Base-by-base conservation (phyloP, 163 green algal species). In the Prototheca cutis region DNA sequence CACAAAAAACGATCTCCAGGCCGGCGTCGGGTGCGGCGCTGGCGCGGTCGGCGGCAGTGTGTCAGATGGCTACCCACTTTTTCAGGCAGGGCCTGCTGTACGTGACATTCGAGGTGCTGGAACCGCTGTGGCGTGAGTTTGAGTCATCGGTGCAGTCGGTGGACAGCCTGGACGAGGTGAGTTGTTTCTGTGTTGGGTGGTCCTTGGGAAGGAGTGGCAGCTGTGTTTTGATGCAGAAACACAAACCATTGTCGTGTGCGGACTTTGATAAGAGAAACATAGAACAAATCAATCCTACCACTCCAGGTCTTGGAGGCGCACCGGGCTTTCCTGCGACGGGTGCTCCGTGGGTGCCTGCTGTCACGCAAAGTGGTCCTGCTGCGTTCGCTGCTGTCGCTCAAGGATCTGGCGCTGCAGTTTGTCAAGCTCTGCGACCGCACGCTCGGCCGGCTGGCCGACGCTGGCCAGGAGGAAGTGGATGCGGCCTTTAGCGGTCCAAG, bases 41-140 rank as follows among this genome's bases (percentile, higher is more conserved):
- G 52, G 59, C 70, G 30, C 54, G 55, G 18, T 73, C 63, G 30
- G 80, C 82, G 56, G 48, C 59, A 21, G 40, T 79, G 45, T 82
- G 76, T 60, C 72, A 77, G 52, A 58, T 75, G 34, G 72, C 83
- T 66, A 77, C 65, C 42, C 72, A 81, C 73, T 80, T 87, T 42
- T 80, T 88, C 67, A 61, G 80, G 58, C 76, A 86, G 67, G 77
- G 74, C 59, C 70, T 86, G 58, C 73, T 87, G 23, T 92, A 88
- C 58, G 63, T 70, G 23, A 88, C 79, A 19, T 84, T 84, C 33
- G 84, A 89, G 56, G 77, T 92, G 65, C 59, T 92, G 65, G 84
- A 90, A 67, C 83, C 84, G 15, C 64, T 85, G 33, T 92, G 84
- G 84, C 42, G 36, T 3, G 61, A 59, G 6, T 74, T 92, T 68